Conservation (phyloP, 2,329 filamentous ascomycete genomes). For the Hymenoscyphus scutula region DNA sequence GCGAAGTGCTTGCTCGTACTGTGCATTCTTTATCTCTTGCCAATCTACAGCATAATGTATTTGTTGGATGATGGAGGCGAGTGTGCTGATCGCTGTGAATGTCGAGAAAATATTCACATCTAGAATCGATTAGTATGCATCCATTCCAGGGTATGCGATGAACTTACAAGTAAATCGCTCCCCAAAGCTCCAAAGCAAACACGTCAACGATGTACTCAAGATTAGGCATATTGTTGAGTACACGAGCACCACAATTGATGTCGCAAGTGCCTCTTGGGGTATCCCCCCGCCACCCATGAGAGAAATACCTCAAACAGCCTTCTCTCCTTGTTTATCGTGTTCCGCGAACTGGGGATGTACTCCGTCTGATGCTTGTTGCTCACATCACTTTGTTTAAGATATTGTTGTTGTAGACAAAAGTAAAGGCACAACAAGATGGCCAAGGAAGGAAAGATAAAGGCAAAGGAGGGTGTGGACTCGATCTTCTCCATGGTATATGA, state of each 20-base stretch:
- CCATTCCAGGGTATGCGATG: not conserved
- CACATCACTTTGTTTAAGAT: not conserved
- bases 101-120: conserved; percentile 32
- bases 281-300: conserved; percentile 26
- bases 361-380: not conserved
- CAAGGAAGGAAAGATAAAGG: not conserved
- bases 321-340: not conserved
- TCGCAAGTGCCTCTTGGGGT: conserved; percentile 28
- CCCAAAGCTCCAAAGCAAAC: conserved; percentile 34
- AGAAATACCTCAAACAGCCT: not conserved
- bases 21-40: conserved; percentile 26
- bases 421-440: conserved; percentile 1
- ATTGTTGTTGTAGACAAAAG: not conserved
- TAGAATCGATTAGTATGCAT: not conserved
- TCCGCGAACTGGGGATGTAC: not conserved
- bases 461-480: not conserved
- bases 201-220: conserved; percentile 26
- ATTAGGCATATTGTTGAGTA: conserved; percentile 33
- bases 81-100: conserved; percentile 31
- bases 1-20: conserved; percentile 39
- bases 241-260: conserved; percentile 29
- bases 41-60: conserved; percentile 32
- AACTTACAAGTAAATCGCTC: conserved; percentile 34
- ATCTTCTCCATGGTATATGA: conserved; percentile 13
- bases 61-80: conserved; percentile 34